phyloP scores from a whole-genome alignment of 2,329 filamentous ascomycete species.

The Cladophialophora chaetospira region DNA sequence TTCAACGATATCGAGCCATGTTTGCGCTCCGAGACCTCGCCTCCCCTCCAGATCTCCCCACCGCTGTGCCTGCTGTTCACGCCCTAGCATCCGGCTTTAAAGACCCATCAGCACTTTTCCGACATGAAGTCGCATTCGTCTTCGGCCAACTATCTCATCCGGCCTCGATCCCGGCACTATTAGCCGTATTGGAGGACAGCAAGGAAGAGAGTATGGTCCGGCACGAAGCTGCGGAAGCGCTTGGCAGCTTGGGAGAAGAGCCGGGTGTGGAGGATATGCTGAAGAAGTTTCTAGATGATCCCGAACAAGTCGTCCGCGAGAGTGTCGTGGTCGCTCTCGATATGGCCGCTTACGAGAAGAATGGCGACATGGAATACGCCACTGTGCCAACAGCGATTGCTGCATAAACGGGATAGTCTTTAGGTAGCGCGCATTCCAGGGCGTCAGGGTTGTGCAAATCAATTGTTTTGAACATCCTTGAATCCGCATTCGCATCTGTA shows the following conservation, averaged over 20 bases:
- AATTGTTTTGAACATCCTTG: conserved; percentile 56
- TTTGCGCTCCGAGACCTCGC: conserved; percentile 94
- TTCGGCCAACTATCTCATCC: conserved; percentile 96
- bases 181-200: conserved; percentile 72
- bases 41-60: conserved; percentile 87
- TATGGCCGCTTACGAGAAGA: conserved; percentile 96
- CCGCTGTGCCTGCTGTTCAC: conserved; percentile 81
- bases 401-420: conserved; percentile 3
- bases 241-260: conserved; percentile 91
- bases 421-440: conserved; percentile 17
- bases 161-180: conserved; percentile 90
- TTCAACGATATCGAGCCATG: conserved; percentile 95
- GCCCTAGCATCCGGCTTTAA: conserved; percentile 82
- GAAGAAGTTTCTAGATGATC: conserved; percentile 81
- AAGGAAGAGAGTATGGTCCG: conserved; percentile 94
- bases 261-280: conserved; percentile 87
- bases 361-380: conserved; percentile 85
- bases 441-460: conserved; percentile 21
- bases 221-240: conserved; percentile 93
- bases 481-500: conserved; percentile 84
- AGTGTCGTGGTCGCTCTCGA: conserved; percentile 94
- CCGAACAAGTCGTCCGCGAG: conserved; percentile 90
- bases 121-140: conserved; percentile 97
- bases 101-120: conserved; percentile 88
- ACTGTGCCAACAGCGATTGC: conserved; percentile 63